Evolutionary conservation across 2,329 filamentous ascomycete genomes (phyloP), one percentile per base, ranked within the genome.

Genomic region (Neonectria magnoliae): DNA sequence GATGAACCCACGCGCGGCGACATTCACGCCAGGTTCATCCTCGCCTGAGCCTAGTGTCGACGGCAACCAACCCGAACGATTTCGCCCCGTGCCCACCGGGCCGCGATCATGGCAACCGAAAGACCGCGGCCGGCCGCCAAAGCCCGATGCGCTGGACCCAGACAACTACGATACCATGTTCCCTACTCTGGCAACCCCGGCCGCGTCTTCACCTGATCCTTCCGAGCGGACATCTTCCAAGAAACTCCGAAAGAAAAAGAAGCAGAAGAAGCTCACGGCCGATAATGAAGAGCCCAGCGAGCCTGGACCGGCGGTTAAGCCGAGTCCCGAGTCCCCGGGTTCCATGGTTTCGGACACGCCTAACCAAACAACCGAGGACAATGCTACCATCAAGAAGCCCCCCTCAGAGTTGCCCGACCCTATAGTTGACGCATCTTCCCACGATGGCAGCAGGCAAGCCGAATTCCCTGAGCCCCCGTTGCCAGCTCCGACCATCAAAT

Each of bases 1-100:
- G 13, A 77, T 77, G 75, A 77, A 77, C 64, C 75, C 75, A 4
- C 68, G 65, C 18, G 75, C 75, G 8, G 62, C 66, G n/a, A 64
- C 68, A 18, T 77, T 77, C 52, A 64, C 69, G 18, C 75, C 76
- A 29, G 47, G 47, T 16, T 29, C 33, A 31, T 57, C 44, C 4
- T 48, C 22, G 2, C 54, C 53, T 13, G 42, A 55, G 18, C 48
- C 58, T 10, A 25, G 36, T 9, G 2, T 44, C n/a, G 16, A 25
- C n/a, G 33, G 20, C 13, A 11, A 18, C 10, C 13, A 27, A 9
- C 9, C 4, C 20, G n/a, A 22, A 10, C 10, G 20, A 11, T 27
- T 3, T 16, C 6, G 27, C 4, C 20, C 16, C 18, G 18, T 50
- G 45, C 56, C 27, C 11, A 45, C 41, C 5, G 22, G 33, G 8